phyloP scores from a whole-genome alignment of 2,329 filamentous ascomycete species.

The Penicillium sp. region DNA sequence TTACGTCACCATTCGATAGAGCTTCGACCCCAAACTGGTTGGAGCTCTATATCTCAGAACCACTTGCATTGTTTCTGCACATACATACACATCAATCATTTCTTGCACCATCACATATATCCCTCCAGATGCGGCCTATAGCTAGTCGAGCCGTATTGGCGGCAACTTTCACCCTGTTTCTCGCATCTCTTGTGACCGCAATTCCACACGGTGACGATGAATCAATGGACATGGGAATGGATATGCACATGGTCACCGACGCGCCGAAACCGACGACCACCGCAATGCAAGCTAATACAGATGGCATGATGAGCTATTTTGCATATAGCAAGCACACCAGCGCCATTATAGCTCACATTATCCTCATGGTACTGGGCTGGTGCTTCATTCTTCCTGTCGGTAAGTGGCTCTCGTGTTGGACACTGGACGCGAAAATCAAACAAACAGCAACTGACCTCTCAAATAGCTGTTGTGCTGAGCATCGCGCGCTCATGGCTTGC shows the following conservation, averaged over 20 bases:
- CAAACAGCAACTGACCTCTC: background rate
- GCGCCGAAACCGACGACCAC: constrained; percentile 16
- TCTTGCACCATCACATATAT: background rate
- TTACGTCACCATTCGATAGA: constrained; percentile 27
- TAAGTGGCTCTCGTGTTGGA: constrained; percentile 42
- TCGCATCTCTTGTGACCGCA: constrained; percentile 32
- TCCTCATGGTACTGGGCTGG: constrained; percentile 69
- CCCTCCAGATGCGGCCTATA: constrained; percentile 25
- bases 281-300: constrained; percentile 12
- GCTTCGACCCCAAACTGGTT: constrained; percentile 15
- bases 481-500: constrained; percentile 74
- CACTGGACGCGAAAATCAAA: background rate
- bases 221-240: constrained; percentile 27
- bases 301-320: constrained; percentile 46
- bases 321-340: constrained; percentile 40
- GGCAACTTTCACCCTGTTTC: constrained; percentile 17
- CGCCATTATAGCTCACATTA: constrained; percentile 66
- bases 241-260: constrained; percentile 20
- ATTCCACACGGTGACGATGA: constrained; percentile 37
- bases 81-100: constrained; percentile 5
- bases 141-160: constrained; percentile 28
- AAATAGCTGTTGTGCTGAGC: constrained; percentile 77
- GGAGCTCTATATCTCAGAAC: constrained; percentile 11
- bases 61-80: background rate
- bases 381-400: constrained; percentile 69